Percentiles rank a stretch among this genome's conserved stretches.
Conservation (phyloP, 257 asterid species). For the Fraxinus quadrangulata region DNA sequence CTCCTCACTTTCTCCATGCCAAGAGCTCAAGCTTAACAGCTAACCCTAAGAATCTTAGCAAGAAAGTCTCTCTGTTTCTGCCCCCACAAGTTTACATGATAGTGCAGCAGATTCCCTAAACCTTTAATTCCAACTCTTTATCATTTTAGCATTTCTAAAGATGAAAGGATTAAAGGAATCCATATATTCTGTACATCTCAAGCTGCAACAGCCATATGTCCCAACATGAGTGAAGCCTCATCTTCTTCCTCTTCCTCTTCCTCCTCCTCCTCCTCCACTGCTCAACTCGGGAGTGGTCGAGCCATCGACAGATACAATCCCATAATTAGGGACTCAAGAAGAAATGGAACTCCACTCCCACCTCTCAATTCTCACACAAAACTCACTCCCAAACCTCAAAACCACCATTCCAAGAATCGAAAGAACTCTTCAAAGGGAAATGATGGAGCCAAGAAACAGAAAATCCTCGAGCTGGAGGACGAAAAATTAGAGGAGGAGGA, state of each 20-base stretch:
- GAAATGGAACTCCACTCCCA: conserved; percentile 31
- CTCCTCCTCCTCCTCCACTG: conserved; percentile 36
- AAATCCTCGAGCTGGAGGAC: conserved; percentile 9
- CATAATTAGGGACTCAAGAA: conserved; percentile 45
- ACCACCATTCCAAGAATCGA: conserved; percentile 27
- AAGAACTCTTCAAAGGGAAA: conserved; percentile 27
- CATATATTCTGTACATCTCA: conserved; percentile 71
- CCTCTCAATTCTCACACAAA: conserved; percentile 35
- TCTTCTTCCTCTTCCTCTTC: conserved; percentile 28
- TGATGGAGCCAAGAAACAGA: conserved; percentile 23
- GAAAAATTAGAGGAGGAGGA: conserved; percentile 5
- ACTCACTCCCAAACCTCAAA: conserved; percentile 32
- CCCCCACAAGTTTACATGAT: conserved; percentile 19
- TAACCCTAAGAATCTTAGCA: neutral
- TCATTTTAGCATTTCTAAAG: conserved; percentile 22
- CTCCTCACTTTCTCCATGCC: conserved; percentile 1
- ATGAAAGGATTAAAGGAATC: conserved; percentile 64
- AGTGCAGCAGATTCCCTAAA: conserved; percentile 42
- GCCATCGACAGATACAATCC: conserved; percentile 59
- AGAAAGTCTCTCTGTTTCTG: neutral
- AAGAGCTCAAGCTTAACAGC: conserved; percentile 12
- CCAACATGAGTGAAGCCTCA: conserved; percentile 46
- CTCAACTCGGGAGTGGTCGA: conserved; percentile 44
- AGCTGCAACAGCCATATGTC: conserved; percentile 55
- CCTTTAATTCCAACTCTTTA: conserved; percentile 22